Conservation (phyloP, 441 rosid genomes). For the Pelargonium myrrhifolium region DNA sequence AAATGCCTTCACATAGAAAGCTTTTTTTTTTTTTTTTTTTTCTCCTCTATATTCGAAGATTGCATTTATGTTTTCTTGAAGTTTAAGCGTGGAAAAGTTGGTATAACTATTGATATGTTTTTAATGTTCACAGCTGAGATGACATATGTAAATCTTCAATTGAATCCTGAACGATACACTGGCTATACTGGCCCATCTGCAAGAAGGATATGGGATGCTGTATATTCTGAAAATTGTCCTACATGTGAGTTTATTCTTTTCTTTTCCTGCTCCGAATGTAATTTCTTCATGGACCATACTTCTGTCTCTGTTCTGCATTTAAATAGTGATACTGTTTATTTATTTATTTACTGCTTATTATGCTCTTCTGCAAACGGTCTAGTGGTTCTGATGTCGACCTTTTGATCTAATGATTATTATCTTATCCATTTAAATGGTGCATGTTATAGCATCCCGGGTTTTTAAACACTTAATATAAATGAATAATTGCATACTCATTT, state of each 20-base stretch:
- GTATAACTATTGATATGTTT: constrained; percentile 9
- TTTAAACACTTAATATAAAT: no score
- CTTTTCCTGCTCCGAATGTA: background rate
- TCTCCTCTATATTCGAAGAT: background rate
- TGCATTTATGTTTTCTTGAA: constrained; percentile 2
- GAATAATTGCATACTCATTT: background rate
- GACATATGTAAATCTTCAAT: constrained; percentile 88
- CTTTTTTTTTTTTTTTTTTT: background rate
- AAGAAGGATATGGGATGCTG: constrained; percentile 95
- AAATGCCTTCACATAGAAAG: no score
- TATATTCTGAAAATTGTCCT: constrained; percentile 86
- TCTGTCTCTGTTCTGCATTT: background rate
- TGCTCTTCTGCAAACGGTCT: background rate
- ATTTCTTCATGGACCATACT: background rate
- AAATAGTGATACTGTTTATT: background rate
- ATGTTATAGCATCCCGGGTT: background rate
- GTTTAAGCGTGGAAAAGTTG: constrained; percentile 2
- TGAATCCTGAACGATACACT: constrained; percentile 88
- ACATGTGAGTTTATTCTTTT: constrained; percentile 41
- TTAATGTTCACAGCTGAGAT: constrained; percentile 54
- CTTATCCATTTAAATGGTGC: background rate
- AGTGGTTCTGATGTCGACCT: background rate
- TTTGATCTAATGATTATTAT: background rate
- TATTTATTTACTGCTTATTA: background rate
- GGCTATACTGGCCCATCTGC: constrained; percentile 90